phyloP scores from a whole-genome alignment of 2,329 filamentous ascomycete species.

The Colletotrichum kahawae region DNA sequence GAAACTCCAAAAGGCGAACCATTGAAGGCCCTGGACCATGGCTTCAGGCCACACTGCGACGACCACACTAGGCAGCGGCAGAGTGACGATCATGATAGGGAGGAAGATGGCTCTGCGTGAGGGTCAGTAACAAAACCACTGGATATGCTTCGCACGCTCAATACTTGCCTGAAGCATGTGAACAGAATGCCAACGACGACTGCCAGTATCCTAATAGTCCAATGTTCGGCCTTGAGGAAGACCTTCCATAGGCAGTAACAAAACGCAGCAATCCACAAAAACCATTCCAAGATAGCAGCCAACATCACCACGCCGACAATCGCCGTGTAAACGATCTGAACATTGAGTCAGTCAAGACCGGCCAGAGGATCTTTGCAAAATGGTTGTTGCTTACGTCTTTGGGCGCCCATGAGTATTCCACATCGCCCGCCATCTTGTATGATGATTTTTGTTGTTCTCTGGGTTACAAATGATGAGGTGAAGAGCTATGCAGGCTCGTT shows the following conservation, averaged over 20 bases:
- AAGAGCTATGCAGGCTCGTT: background rate
- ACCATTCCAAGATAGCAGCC: slow-evolving; percentile 88
- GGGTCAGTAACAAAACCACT: background rate
- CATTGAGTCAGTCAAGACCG: slow-evolving; percentile 19
- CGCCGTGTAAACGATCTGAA: slow-evolving; percentile 81
- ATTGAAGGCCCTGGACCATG: slow-evolving; percentile 79
- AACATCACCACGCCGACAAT: slow-evolving; percentile 84
- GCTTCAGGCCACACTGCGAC: slow-evolving; percentile 72
- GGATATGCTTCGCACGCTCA: background rate
- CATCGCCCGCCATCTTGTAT: slow-evolving; percentile 44
- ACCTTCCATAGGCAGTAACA: slow-evolving; percentile 90
- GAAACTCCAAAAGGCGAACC: slow-evolving; percentile 96
- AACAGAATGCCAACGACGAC: slow-evolving; percentile 77
- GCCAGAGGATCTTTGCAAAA: background rate
- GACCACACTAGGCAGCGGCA: slow-evolving; percentile 79
- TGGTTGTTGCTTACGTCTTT: slow-evolving; percentile 39
- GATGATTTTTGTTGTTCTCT: background rate
- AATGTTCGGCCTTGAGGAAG: slow-evolving; percentile 86
- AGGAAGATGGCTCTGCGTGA: slow-evolving; percentile 74
- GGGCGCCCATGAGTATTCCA: slow-evolving; percentile 52
- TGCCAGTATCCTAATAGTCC: slow-evolving; percentile 81
- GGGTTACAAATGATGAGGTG: background rate
- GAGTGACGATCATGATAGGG: slow-evolving; percentile 91
- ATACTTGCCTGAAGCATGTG: background rate
- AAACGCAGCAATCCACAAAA: slow-evolving; percentile 93